phyloP scores from a whole-genome alignment of 441 rosid genomes.

The Aleurites moluccanus region DNA sequence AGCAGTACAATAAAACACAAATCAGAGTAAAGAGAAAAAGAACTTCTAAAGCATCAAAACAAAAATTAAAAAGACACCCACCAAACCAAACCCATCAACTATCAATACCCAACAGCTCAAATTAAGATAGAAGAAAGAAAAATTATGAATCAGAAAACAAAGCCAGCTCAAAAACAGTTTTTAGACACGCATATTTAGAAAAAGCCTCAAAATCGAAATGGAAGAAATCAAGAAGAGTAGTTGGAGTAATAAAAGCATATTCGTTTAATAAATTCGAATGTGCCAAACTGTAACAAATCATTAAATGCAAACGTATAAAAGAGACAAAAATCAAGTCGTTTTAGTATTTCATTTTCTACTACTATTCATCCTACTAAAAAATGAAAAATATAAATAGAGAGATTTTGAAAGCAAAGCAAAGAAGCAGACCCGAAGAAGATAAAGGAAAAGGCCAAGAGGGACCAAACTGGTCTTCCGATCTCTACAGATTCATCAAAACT shows the following conservation, averaged over 20 bases:
- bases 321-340: not conserved
- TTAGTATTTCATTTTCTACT: not conserved
- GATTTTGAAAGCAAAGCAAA: not conserved
- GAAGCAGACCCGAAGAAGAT: slow-evolving; percentile 13
- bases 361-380: not conserved
- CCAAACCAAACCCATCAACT: slow-evolving; percentile 17
- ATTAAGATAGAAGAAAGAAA: slow-evolving; percentile 24
- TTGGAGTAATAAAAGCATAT: slow-evolving; percentile 47
- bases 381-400: not conserved
- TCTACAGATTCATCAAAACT: slow-evolving; percentile 7
- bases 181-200: not conserved
- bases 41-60: not conserved
- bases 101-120: slow-evolving; percentile 16
- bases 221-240: slow-evolving; percentile 24
- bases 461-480: slow-evolving; percentile 23
- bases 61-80: slow-evolving; percentile 8
- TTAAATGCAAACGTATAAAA: slow-evolving; percentile 6
- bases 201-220: not conserved
- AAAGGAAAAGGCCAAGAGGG: slow-evolving; percentile 3
- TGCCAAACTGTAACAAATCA: too few species aligned
- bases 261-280: slow-evolving; percentile 43
- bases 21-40: not conserved
- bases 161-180: slow-evolving; percentile 23
- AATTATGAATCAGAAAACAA: slow-evolving; percentile 19
- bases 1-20: slow-evolving; percentile 13